Evolutionary conservation across 495 filamentous ascomycete species (phyloP).

Genomic region (Penicillium angulare): DNA sequence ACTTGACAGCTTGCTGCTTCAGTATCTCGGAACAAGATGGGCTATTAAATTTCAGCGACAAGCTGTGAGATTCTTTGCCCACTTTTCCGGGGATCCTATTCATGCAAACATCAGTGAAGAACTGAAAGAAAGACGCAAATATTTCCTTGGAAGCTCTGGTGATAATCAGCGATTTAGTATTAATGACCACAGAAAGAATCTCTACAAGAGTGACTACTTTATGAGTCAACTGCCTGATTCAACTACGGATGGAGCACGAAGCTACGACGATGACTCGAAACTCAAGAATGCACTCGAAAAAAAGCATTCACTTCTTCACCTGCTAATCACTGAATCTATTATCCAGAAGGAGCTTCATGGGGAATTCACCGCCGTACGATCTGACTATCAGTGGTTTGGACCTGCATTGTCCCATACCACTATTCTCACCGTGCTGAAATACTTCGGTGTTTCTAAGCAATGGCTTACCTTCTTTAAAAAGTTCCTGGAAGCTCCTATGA

Average conservation of each 20-base stretch:
- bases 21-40: conserved; percentile 64
- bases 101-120: conserved; percentile 45
- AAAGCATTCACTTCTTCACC: conserved; percentile 59
- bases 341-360: conserved; percentile 55
- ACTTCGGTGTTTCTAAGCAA: conserved; percentile 58
- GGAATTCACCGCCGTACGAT: conserved; percentile 59
- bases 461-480: conserved; percentile 62
- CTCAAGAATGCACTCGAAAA: conserved; percentile 59
- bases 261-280: no score
- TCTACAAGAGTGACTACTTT: conserved; percentile 52
- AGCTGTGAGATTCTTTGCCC: conserved; percentile 32
- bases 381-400: conserved; percentile 61
- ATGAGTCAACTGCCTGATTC: conserved; percentile 48
- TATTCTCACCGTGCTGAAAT: conserved; percentile 52
- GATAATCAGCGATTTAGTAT: conserved; percentile 34
- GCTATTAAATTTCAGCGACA: conserved; percentile 52
- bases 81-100: no score
- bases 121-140: conserved; percentile 46
- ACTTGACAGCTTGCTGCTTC: conserved; percentile 62
- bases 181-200: no score
- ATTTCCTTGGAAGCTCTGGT: conserved; percentile 37
- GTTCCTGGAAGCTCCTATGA: conserved; percentile 60
- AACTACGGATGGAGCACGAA: no score
- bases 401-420: conserved; percentile 61
- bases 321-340: conserved; percentile 62